Evolutionary conservation across 768 basidiomycete species (phyloP), one percentile per base, ranked within the genome.

Genomic region (Xerocomellus intermedius): DNA sequence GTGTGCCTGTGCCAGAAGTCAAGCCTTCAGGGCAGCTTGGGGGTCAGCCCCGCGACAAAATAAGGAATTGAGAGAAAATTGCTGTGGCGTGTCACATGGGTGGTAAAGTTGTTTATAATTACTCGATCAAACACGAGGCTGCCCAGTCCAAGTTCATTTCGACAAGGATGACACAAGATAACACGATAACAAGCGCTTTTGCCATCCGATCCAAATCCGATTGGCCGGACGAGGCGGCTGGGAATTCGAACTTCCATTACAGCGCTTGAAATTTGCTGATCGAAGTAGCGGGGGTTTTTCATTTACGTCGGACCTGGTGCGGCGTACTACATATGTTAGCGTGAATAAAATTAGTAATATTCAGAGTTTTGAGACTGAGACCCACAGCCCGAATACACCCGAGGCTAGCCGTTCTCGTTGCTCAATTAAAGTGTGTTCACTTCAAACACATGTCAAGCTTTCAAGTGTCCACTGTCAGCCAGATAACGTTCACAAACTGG

Each of bases 51-150:
- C 33, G 8, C n/a, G n/a, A 42, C 24, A 48, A 26, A 13, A 19
- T 16, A 14, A 28, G 46, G 24, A 38, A 26, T 48, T 22, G 14
- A 47, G 21, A 50, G 49, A 56, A 49, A 44, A 44, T 4, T 8
- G 38, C 30, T 37, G 33, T 57, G 48, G 48, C 38, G 35, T 60
- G 41, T 39, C 39, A 28, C 52, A 32, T 33, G 38, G 7, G 12
- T 21, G 39, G 48, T 48, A 43, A 30, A 13, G 8, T 14, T 37
- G 17, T 42, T 42, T 47, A 44, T 42, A 19, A 16, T 49, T 49
- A 52, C 52, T 52, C 39, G 16, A 59, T 52, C 45, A 52, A 38
- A 61, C 65, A 65, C 54, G 66, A 65, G 65, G 64, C n/a, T n/a
- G n/a, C n/a, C n/a, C 65, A n/a, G 56, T 50, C 19, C 44, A 46